phyloP scores from a whole-genome alignment of 2,329 filamentous ascomycete species.

The Diaporthe citri region DNA sequence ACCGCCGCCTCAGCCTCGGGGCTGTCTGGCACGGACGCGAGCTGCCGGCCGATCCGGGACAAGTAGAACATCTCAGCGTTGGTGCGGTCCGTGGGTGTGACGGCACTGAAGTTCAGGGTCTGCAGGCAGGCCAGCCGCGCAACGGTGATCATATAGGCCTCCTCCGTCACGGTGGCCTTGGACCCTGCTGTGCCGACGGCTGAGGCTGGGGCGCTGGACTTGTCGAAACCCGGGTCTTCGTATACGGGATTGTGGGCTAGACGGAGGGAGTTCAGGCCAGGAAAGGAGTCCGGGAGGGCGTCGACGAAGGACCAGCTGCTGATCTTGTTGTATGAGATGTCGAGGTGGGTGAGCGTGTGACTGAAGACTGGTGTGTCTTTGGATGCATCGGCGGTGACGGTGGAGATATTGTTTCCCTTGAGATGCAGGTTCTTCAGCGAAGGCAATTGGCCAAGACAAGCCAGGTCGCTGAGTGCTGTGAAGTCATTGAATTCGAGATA shows the following conservation, averaged over 20 bases:
- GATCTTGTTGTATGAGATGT: conserved; percentile 80
- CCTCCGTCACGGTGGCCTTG: conserved; percentile 71
- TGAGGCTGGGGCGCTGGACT: conserved; percentile 46
- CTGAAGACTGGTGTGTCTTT: conserved; percentile 62
- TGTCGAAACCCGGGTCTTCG: conserved; percentile 59
- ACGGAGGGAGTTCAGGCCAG: conserved; percentile 79
- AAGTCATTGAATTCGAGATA: conserved; percentile 82
- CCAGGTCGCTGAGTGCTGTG: conserved; percentile 67
- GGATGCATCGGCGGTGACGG: conserved; percentile 50
- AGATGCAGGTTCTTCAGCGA: conserved; percentile 74
- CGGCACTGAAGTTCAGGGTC: conserved; percentile 78
- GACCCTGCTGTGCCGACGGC: conserved; percentile 46
- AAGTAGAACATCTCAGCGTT: conserved; percentile 97
- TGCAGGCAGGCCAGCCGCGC: conserved; percentile 78
- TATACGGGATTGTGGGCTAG: conserved; percentile 91
- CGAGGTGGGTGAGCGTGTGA: conserved; percentile 71
- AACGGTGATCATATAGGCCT: conserved; percentile 90
- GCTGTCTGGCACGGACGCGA: conserved; percentile 69
- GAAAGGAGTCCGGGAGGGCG: conserved; percentile 74
- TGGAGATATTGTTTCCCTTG: conserved; percentile 80
- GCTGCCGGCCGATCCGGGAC: conserved; percentile 81
- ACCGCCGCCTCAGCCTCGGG: conserved; percentile 65
- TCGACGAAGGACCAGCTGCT: conserved; percentile 81
- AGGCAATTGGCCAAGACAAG: conserved; percentile 63
- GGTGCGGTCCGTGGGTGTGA: conserved; percentile 79